Conservation (phyloP, 805 yeast genomes). For the Yamadazyma endophytica region DNA sequence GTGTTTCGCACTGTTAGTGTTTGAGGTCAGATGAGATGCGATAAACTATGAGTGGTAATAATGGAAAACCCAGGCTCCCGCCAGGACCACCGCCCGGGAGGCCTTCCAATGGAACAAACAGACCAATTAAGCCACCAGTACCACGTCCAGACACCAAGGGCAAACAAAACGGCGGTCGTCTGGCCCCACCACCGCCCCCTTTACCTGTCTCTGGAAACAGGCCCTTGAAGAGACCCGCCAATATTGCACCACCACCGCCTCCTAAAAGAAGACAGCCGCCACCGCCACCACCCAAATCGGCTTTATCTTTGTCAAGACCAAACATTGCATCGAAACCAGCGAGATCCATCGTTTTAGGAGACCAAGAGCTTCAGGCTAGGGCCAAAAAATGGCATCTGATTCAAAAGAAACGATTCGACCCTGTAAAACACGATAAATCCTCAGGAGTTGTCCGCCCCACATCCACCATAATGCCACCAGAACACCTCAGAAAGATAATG, state of each 20-base stretch:
- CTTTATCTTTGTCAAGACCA: slow-evolving; percentile 8
- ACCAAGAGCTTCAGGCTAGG: slow-evolving; percentile 35
- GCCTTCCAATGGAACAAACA: neutral
- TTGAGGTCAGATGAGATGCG: too few species aligned
- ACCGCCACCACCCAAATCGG: slow-evolving; percentile 15
- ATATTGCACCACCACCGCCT: slow-evolving; percentile 15
- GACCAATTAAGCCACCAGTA: neutral
- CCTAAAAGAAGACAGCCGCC: slow-evolving; percentile 16
- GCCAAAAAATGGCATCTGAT: slow-evolving; percentile 57
- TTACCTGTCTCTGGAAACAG: slow-evolving; percentile 16
- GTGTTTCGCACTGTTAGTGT: too few species aligned
- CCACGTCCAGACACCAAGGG: slow-evolving; percentile 1
- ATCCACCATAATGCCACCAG: slow-evolving; percentile 87
- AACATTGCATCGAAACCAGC: slow-evolving; percentile 14
- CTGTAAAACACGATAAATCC: slow-evolving; percentile 19
- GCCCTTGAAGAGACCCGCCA: slow-evolving; percentile 22
- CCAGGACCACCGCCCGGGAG: slow-evolving; percentile 7
- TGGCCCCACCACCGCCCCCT: slow-evolving; percentile 15
- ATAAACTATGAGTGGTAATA: too few species aligned
- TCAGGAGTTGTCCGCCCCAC: slow-evolving; percentile 53
- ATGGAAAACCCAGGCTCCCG: slow-evolving; percentile 7
- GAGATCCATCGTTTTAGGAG: slow-evolving; percentile 23
- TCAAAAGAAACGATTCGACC: slow-evolving; percentile 54
- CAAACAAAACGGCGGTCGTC: slow-evolving; percentile 2
- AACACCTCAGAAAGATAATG: slow-evolving; percentile 82